phyloP scores from a whole-genome alignment of 1,284 basidiomycete genomes.

The Cryptococcus hybrid region DNA sequence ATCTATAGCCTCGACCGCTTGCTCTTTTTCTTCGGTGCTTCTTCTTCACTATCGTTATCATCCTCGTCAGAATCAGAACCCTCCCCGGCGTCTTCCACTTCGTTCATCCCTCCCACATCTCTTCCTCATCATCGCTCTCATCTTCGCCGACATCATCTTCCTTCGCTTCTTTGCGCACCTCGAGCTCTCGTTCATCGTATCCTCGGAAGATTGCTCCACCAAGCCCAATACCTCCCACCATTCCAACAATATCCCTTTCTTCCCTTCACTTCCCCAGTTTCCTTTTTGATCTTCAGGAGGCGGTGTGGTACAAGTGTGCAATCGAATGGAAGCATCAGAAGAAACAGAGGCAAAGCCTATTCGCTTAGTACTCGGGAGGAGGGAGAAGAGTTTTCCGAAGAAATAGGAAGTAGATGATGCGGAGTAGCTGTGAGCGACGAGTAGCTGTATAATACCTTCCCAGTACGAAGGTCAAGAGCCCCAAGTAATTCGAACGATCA shows the following conservation, averaged over 20 bases:
- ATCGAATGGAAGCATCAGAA: conserved; percentile 56
- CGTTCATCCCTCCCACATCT: conserved; percentile 51
- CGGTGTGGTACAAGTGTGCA: conserved; percentile 65
- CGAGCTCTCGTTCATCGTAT: conserved; percentile 45
- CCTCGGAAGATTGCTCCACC: conserved; percentile 58
- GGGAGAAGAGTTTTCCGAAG: conserved; percentile 5
- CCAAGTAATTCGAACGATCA: conserved; percentile 68
- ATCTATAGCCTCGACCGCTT: conserved; percentile 8
- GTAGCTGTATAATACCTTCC: conserved; percentile 67
- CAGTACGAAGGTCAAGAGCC: conserved; percentile 71
- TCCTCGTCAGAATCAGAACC: conserved; percentile 7
- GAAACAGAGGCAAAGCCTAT: conserved; percentile 37
- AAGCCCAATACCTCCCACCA: conserved; percentile 63
- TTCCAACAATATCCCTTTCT: conserved; percentile 61
- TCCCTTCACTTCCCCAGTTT: conserved; percentile 58
- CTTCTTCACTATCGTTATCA: conserved; percentile 11
- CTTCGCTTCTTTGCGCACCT: conserved; percentile 49
- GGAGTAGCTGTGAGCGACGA: conserved; percentile 46
- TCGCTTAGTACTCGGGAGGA: neutral
- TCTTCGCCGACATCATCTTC: conserved; percentile 35
- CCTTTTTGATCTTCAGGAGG: conserved; percentile 53
- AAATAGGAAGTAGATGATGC: conserved; percentile 34
- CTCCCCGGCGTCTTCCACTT: conserved; percentile 21
- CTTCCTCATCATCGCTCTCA: conserved; percentile 29
- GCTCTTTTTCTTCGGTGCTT: conserved; percentile 6